A percentile compares a stretch with the other conserved stretches of the same genome.
Conservation (phyloP, 371 early-diverging fungal species). For the Lichtheimia hyalospora region DNA sequence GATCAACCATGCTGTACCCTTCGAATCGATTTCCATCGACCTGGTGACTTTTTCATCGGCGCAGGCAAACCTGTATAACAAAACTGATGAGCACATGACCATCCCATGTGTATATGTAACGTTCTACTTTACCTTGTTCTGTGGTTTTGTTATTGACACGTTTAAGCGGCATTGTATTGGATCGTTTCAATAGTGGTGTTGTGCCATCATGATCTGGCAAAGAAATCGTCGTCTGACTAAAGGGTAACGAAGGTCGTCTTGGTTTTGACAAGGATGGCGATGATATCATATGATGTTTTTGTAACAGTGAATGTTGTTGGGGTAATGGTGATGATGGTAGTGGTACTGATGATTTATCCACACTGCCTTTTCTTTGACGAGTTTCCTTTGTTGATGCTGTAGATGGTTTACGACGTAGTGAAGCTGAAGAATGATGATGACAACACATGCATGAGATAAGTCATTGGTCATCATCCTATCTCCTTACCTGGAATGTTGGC, state of each 20-base stretch:
- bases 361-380: background rate
- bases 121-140: background rate
- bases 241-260: background rate
- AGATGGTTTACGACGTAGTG: background rate
- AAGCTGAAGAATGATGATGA: background rate
- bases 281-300: background rate
- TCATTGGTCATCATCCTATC: background rate
- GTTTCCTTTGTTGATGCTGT: background rate
- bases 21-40: constrained; percentile 21
- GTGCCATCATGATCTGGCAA: background rate
- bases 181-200: constrained; percentile 11
- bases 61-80: background rate
- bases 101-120: background rate
- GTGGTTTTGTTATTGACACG: constrained; percentile 14
- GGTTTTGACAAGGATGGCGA: constrained; percentile 2
- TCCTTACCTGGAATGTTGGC: background rate
- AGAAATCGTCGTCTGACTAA: background rate
- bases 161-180: constrained; percentile 22
- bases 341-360: constrained; percentile 6
- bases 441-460: background rate
- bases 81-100: background rate
- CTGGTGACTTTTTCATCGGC: constrained; percentile 8
- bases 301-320: too few relatives aligned
- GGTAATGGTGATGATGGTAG: background rate
- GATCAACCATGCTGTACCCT: too few relatives aligned